These are phyloP conservation scores for Neurospora sp. DNA, from an alignment of 495 filamentous ascomycete genomes.

Conservation along the genomic window DNA sequence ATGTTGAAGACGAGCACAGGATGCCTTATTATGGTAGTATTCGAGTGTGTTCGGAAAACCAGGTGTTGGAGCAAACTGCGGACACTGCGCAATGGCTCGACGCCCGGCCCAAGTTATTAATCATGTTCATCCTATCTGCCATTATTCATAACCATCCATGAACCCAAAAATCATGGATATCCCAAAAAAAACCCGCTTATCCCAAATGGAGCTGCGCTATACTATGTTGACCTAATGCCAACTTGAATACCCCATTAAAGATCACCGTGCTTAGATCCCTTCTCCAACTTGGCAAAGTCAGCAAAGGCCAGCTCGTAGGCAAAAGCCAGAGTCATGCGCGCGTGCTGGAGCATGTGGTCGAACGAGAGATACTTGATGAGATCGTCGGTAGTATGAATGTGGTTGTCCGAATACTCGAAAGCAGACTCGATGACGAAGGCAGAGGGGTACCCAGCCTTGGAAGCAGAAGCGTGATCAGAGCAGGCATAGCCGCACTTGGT, in stretches of 20 bases:
- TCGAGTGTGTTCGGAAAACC: neutral
- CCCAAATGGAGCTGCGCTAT: neutral
- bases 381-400: slow-evolving; percentile 88
- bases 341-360: slow-evolving; percentile 97
- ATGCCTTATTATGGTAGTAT: neutral
- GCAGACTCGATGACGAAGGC: slow-evolving; percentile 93
- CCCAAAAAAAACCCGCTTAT: neutral
- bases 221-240: slow-evolving; percentile 2
- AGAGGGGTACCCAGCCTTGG: slow-evolving; percentile 88
- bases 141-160: slow-evolving; percentile 2
- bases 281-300: slow-evolving; percentile 36
- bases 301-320: slow-evolving; percentile 80
- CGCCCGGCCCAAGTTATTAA: neutral
- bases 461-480: slow-evolving; percentile 93
- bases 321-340: slow-evolving; percentile 78
- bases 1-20: neutral
- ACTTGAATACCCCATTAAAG: slow-evolving; percentile 16
- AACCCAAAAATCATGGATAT: neutral
- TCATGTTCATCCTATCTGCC: neutral
- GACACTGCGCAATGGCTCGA: neutral
- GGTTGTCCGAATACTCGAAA: slow-evolving; percentile 73
- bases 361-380: slow-evolving; percentile 81
- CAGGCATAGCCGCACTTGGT: slow-evolving; percentile 97
- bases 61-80: neutral
- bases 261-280: slow-evolving; percentile 5